Evolutionary conservation across 2,329 filamentous ascomycete species (phyloP).

Genomic region (Penicillium sclerotigenum): DNA sequence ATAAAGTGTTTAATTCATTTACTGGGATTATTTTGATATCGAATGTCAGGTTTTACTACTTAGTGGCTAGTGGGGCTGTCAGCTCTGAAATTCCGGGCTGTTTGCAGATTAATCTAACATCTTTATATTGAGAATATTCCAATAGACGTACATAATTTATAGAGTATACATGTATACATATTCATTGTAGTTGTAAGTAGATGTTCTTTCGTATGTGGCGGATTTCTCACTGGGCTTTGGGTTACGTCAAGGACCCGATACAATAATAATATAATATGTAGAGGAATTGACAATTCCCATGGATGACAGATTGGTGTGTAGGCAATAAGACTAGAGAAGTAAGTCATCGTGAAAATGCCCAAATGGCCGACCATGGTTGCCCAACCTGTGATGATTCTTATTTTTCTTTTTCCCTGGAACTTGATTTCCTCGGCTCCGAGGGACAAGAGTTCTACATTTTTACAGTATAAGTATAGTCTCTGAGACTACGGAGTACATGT

Average conservation of each 20-base stretch:
- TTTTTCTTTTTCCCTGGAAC: background rate
- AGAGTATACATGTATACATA: too few relatives aligned
- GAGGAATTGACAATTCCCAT: background rate
- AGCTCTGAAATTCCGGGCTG: background rate
- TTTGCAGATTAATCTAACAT: background rate
- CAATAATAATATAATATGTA: background rate
- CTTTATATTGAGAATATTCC: background rate
- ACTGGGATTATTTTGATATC: conserved; percentile 2
- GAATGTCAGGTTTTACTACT: background rate
- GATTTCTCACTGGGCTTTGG: background rate
- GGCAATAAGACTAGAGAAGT: background rate
- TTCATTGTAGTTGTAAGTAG: background rate
- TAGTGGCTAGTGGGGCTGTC: conserved; percentile 3
- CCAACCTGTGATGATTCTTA: conserved; percentile 1
- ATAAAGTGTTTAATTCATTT: background rate
- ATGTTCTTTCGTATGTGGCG: background rate
- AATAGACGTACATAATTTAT: too few relatives aligned
- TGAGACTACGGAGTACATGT: background rate
- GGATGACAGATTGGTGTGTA: background rate
- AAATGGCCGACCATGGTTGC: conserved; percentile 4
- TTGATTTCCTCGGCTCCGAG: background rate
- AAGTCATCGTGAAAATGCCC: background rate
- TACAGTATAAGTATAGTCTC: too few relatives aligned
- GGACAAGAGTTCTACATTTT: background rate
- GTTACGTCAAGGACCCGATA: conserved; percentile 7